These are phyloP conservation scores for Arthroderma sp. DNA, from an alignment of 2,329 filamentous ascomycete genomes.

Conservation along the genomic window DNA sequence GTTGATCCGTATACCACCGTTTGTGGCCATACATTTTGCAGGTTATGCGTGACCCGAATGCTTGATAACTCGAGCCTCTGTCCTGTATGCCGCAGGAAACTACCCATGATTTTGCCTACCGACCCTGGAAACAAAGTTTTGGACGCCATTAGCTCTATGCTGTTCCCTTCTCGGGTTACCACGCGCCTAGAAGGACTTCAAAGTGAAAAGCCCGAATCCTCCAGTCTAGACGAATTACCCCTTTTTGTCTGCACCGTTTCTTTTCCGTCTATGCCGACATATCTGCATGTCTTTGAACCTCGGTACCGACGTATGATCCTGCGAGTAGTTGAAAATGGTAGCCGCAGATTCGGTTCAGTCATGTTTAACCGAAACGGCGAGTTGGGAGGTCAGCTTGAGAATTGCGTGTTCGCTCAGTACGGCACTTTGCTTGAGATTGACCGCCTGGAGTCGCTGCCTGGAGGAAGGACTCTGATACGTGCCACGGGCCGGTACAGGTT, in stretches of 20 bases:
- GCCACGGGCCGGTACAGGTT: constrained; percentile 67
- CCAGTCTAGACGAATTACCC: constrained; percentile 44
- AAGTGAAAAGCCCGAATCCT: constrained; percentile 45
- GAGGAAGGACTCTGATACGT: constrained; percentile 72
- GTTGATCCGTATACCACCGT: constrained; percentile 70
- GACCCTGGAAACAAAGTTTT: constrained; percentile 53
- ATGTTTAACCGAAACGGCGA: constrained; percentile 46
- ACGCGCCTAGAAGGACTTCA: constrained; percentile 44
- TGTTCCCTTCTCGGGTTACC: constrained; percentile 58
- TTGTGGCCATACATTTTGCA: constrained; percentile 85
- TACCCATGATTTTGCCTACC: constrained; percentile 42
- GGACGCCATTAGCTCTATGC: constrained; percentile 48
- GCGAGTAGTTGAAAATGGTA: constrained; percentile 56
- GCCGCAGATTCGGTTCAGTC: constrained; percentile 75
- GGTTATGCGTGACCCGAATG: constrained; percentile 61
- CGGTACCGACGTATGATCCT: constrained; percentile 82
- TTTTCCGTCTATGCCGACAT: constrained; percentile 73
- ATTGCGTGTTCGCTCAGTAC: constrained; percentile 56
- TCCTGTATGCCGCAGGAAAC: constrained; percentile 61
- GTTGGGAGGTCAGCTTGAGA: background rate
- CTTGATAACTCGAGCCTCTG: constrained; percentile 68
- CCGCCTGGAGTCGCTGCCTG: constrained; percentile 59
- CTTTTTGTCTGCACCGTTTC: constrained; percentile 68
- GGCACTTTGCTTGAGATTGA: constrained; percentile 69
- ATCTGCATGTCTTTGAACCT: constrained; percentile 86